phyloP scores from a whole-genome alignment of 2,329 filamentous ascomycete species.

The Cercospora zeina region DNA sequence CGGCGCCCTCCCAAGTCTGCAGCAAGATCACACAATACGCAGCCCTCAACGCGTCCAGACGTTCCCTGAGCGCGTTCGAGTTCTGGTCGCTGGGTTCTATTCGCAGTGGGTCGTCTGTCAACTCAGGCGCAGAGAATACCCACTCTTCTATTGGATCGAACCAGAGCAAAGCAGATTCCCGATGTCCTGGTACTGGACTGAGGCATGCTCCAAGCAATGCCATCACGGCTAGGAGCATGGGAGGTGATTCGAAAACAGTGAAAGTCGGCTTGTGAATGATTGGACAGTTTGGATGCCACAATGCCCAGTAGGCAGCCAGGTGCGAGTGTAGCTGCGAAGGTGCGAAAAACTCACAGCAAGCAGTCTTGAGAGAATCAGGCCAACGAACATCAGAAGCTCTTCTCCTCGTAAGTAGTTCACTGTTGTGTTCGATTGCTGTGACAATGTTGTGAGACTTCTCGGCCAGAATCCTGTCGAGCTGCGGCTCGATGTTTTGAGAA shows the following conservation, averaged over 20 bases:
- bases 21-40: constrained; percentile 8
- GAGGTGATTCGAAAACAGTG: neutral
- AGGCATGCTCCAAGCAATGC: constrained; percentile 14
- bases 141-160: constrained; percentile 14
- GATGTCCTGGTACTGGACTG: constrained; percentile 3
- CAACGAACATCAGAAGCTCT: neutral
- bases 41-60: constrained; percentile 5
- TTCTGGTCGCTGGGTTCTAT: neutral
- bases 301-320: constrained; percentile 9
- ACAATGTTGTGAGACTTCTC: neutral
- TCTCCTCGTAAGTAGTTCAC: neutral
- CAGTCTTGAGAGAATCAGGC: neutral
- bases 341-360: constrained; percentile 5
- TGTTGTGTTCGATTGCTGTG: constrained; percentile 1
- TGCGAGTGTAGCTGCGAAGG: neutral
- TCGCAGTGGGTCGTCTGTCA: constrained; percentile 9
- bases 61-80: neutral
- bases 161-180: constrained; percentile 12
- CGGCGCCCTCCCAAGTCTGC: constrained; percentile 14
- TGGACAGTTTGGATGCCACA: constrained; percentile 15
- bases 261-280: constrained; percentile 11
- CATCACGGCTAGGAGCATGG: constrained; percentile 8
- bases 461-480: neutral
- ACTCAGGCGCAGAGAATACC: constrained; percentile 9
- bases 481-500: neutral